Conservation (phyloP, 495 filamentous ascomycete genomes). For the Lindgomyces ingoldianus region DNA sequence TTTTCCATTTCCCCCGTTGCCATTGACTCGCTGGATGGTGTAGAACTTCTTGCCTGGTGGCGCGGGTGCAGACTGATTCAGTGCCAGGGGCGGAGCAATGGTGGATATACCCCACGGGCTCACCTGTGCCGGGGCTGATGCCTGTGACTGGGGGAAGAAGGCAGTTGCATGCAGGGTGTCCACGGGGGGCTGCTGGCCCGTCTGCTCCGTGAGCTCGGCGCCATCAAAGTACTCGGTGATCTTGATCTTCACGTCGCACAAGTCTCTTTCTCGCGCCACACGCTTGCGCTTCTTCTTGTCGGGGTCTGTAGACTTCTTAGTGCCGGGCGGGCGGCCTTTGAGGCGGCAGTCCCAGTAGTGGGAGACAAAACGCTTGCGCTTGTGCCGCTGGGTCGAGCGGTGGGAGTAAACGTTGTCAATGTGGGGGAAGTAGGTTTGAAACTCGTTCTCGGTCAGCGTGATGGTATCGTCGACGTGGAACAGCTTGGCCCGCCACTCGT, state of each 20-base stretch:
- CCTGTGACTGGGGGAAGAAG: slow-evolving; percentile 21
- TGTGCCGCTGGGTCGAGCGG: slow-evolving; percentile 82
- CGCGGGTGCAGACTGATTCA: slow-evolving; percentile 6
- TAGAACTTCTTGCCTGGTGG: slow-evolving; percentile 43
- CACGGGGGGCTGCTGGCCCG: slow-evolving; percentile 24
- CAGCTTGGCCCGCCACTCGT: slow-evolving; percentile 71
- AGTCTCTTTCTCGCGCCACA: slow-evolving; percentile 69
- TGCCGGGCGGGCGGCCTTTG: slow-evolving; percentile 81
- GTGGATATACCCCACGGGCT: slow-evolving; percentile 22
- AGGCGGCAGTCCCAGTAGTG: slow-evolving; percentile 92
- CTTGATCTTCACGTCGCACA: slow-evolving; percentile 92
- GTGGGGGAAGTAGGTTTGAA: slow-evolving; percentile 85
- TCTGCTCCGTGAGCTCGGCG: slow-evolving; percentile 43
- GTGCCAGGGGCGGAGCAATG: background rate
- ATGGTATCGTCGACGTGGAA: slow-evolving; percentile 78
- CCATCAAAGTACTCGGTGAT: slow-evolving; percentile 79
- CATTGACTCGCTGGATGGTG: slow-evolving; percentile 65
- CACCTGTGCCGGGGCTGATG: slow-evolving; percentile 1
- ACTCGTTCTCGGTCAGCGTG: slow-evolving; percentile 78
- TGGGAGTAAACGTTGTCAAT: slow-evolving; percentile 92
- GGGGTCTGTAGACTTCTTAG: slow-evolving; percentile 80
- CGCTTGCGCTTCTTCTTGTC: slow-evolving; percentile 89
- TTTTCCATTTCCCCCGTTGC: slow-evolving; percentile 73
- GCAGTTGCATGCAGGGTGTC: slow-evolving; percentile 7
- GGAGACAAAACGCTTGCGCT: slow-evolving; percentile 78